These are phyloP conservation scores for Kuraishia cidri DNA, from an alignment of 805 yeast genomes.

Conservation along the genomic window DNA sequence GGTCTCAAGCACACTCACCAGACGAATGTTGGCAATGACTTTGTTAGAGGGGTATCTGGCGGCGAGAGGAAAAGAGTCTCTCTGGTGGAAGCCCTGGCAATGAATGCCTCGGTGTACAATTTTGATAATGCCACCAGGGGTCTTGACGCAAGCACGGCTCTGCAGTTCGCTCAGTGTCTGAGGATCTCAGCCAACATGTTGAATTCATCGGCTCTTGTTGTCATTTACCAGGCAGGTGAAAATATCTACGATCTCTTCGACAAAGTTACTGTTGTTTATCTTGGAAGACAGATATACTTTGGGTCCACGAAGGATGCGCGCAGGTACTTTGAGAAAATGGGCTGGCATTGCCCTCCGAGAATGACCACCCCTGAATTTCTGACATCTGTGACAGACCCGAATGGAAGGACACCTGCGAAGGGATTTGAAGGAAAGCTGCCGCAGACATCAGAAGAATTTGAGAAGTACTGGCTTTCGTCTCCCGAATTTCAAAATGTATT, in stretches of 20 bases:
- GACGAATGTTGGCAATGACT: conserved; percentile 36
- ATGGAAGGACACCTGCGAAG: conserved; percentile 38
- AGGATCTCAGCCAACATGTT: conserved; percentile 48
- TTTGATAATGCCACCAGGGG: conserved; percentile 88
- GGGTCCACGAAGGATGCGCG: conserved; percentile 51
- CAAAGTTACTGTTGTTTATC: conserved; percentile 49
- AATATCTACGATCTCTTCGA: conserved; percentile 55
- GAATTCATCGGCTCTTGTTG: conserved; percentile 50
- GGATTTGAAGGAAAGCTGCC: conserved; percentile 52
- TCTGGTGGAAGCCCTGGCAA: conserved; percentile 66
- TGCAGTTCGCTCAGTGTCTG: conserved; percentile 62
- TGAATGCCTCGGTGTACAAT: conserved; percentile 55
- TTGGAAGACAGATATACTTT: conserved; percentile 50
- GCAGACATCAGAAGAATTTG: conserved; percentile 53
- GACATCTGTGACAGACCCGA: conserved; percentile 62
- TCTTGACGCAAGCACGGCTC: conserved; percentile 76
- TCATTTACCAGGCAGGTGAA: conserved; percentile 62
- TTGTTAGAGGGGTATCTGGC: conserved; percentile 62
- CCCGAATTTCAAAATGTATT: conserved; percentile 16
- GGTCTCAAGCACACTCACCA: conserved; percentile 51
- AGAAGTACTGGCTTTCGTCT: conserved; percentile 46
- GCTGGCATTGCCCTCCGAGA: conserved; percentile 52
- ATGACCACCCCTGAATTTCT: conserved; percentile 70
- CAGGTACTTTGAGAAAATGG: conserved; percentile 53
- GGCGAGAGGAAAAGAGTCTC: conserved; percentile 85